Percentiles rank a stretch among this genome's conserved stretches.
Conservation (phyloP, 257 asterid species). For the Jasminum sambac region DNA sequence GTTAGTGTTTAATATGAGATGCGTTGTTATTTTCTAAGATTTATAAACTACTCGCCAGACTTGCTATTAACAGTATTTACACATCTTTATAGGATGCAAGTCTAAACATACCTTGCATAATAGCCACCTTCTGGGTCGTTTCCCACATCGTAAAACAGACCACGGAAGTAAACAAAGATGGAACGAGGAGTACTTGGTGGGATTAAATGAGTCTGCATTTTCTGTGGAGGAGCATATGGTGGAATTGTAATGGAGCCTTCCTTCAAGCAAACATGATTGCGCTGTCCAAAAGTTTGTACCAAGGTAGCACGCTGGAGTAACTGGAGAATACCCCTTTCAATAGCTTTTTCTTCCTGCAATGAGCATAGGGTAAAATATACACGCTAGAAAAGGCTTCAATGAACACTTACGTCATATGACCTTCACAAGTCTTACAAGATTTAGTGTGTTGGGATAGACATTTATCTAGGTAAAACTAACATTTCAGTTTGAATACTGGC, state of each 20-base stretch:
- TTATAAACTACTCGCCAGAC: no score
- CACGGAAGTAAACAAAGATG: conserved; percentile 82
- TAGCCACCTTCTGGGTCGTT: conserved; percentile 91
- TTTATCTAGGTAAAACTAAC: no score
- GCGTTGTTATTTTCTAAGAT: no score
- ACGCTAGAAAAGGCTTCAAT: not conserved
- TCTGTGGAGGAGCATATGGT: conserved; percentile 89
- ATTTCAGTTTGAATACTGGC: no score
- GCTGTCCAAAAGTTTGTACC: conserved; percentile 88
- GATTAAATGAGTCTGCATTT: conserved; percentile 78
- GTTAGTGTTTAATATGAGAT: no score
- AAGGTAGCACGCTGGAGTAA: conserved; percentile 71
- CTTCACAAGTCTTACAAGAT: not conserved
- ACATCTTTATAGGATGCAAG: not conserved
- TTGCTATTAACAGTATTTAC: not conserved
- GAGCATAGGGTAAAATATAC: not conserved
- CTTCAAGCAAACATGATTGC: conserved; percentile 76
- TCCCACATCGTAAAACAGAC: conserved; percentile 70
- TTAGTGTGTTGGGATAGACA: no score
- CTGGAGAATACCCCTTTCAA: conserved; percentile 75
- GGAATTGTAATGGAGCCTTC: conserved; percentile 78
- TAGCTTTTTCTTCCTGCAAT: conserved; percentile 80
- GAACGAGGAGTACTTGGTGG: conserved; percentile 79
- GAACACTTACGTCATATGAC: not conserved
- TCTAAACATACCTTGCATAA: conserved; percentile 63